These are phyloP conservation scores for Phytophthora citricola DNA, from an alignment of 352 stramenopile genomes.

Conservation along the genomic window DNA sequence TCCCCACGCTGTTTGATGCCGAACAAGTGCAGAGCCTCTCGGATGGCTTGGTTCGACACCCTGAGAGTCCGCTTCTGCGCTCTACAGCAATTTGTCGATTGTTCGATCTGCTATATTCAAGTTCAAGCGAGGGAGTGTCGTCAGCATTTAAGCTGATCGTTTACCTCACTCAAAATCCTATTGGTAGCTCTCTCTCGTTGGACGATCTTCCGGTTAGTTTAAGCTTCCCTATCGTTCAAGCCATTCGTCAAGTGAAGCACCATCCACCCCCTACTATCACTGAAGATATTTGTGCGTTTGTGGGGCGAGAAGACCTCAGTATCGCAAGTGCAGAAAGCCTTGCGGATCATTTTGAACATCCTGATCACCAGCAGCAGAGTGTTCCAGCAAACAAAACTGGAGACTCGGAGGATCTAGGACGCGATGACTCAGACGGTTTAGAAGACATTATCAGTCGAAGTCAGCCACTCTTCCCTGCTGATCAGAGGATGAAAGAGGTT, in stretches of 20 bases:
- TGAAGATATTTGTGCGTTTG: conserved; percentile 59
- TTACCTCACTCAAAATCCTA: conserved; percentile 53
- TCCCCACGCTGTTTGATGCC: conserved; percentile 35
- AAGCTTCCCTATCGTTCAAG: conserved; percentile 62
- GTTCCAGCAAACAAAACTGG: conserved; percentile 14
- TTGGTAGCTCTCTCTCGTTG: conserved; percentile 48
- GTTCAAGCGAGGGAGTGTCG: conserved; percentile 8
- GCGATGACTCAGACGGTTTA: conserved; percentile 66
- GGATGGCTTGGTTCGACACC: conserved; percentile 3
- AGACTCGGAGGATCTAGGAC: conserved; percentile 16
- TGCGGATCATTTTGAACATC: conserved; percentile 9
- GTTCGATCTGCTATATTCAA: conserved; percentile 50
- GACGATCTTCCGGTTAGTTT: conserved; percentile 67
- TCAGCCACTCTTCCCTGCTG: conserved; percentile 67
- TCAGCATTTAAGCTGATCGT: conserved; percentile 53
- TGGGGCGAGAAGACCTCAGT: conserved; percentile 69
- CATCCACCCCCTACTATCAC: conserved; percentile 64
- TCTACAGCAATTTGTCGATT: conserved; percentile 48
- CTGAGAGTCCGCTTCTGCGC: conserved; percentile 31
- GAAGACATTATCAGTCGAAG: conserved; percentile 60
- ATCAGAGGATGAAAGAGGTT: conserved; percentile 87
- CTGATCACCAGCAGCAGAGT: conserved; percentile 20
- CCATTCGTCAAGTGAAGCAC: conserved; percentile 64
- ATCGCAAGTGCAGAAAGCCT: conserved; percentile 29
- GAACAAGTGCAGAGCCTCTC: conserved; percentile 6